phyloP scores from a whole-genome alignment of 129 eudicot genomes.

The Flaveria linearis region DNA sequence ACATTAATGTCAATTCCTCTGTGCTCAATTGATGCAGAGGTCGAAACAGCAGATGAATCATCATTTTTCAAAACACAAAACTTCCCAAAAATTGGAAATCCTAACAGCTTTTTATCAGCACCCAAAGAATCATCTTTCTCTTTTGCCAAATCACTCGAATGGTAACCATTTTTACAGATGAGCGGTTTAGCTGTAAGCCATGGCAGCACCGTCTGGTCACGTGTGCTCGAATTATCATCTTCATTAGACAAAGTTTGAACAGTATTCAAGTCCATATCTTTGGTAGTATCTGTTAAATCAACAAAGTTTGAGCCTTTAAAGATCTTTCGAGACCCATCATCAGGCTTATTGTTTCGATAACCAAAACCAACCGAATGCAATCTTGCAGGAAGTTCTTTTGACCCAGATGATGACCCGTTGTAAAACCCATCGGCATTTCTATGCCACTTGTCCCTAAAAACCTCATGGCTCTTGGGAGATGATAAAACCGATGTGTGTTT shows the following conservation, averaged over 20 bases:
- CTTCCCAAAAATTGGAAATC: constrained; percentile 61
- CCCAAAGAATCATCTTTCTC: constrained; percentile 33
- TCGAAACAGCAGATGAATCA: constrained; percentile 38
- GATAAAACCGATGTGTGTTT: constrained; percentile 42
- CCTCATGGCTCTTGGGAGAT: constrained; percentile 47
- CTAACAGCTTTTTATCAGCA: constrained; percentile 49
- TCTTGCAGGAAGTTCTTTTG: constrained; percentile 40
- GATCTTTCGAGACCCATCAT: constrained; percentile 35
- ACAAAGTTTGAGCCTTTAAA: constrained; percentile 37
- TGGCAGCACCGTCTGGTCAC: constrained; percentile 45
- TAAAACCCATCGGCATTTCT: constrained; percentile 54
- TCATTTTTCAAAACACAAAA: constrained; percentile 40
- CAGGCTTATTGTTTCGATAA: constrained; percentile 45
- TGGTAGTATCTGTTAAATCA: constrained; percentile 46
- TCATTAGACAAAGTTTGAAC: constrained; percentile 46
- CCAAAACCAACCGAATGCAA: constrained; percentile 42
- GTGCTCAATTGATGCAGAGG: constrained; percentile 42
- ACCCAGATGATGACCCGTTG: constrained; percentile 63
- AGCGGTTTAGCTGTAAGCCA: constrained; percentile 64
- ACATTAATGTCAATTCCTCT: constrained; percentile 73
- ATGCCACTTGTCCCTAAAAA: constrained; percentile 53
- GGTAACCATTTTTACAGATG: constrained; percentile 34
- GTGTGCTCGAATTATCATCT: constrained; percentile 30
- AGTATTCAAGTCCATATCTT: constrained; percentile 63
- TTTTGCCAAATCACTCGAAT: constrained; percentile 25